A percentile compares a stretch with the other conserved stretches of the same genome.
phyloP scores from a whole-genome alignment of 2,329 filamentous ascomycete species.

The Gaeumannomyces sp. region DNA sequence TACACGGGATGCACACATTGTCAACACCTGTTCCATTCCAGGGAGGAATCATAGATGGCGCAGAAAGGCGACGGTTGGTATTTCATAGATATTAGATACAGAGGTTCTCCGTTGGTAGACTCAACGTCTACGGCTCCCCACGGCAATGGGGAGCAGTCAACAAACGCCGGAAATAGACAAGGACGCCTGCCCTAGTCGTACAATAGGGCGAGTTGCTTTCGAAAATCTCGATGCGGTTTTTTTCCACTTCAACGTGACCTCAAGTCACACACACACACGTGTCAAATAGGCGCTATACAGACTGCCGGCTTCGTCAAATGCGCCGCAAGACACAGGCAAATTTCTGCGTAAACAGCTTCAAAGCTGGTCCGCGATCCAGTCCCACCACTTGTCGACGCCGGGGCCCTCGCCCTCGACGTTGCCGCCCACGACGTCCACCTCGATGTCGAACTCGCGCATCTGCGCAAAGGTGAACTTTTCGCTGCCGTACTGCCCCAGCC shows the following conservation, averaged over 20 bases:
- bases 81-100: neutral
- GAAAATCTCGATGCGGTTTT: neutral
- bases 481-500: conserved; percentile 76
- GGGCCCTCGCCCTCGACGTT: conserved; percentile 60
- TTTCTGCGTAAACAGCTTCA: conserved; percentile 30
- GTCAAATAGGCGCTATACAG: too few species aligned
- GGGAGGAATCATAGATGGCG: conserved; percentile 1
- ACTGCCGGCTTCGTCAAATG: too few species aligned
- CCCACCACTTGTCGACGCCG: conserved; percentile 81
- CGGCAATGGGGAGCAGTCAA: neutral
- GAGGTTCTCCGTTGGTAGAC: conserved; percentile 23
- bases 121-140: conserved; percentile 30
- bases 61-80: conserved; percentile 1
- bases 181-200: too few species aligned
- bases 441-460: conserved; percentile 76
- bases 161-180: neutral
- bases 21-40: neutral
- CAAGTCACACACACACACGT: too few species aligned
- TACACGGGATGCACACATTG: neutral
- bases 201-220: neutral
- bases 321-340: conserved; percentile 13
- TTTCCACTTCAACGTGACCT: too few species aligned
- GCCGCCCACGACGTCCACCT: conserved; percentile 71
- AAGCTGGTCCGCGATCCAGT: conserved; percentile 76
- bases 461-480: conserved; percentile 73